Evolutionary conservation across 1,284 basidiomycete species (phyloP), one percentile per base, ranked within the genome.

Genomic region (Pholiota adiposa): DNA sequence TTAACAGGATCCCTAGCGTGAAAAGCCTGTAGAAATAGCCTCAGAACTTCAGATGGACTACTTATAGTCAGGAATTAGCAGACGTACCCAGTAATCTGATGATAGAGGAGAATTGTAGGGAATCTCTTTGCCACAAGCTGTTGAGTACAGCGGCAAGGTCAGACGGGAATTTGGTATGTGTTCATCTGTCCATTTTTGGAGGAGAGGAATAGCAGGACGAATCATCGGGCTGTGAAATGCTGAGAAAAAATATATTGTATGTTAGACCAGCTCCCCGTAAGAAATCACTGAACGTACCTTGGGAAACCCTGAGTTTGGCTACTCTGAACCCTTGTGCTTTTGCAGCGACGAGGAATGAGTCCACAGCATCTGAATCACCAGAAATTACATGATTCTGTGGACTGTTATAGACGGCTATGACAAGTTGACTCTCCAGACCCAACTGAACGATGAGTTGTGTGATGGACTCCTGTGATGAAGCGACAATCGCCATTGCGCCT

Each of bases 211-310:
- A n/a, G 56, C 46, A 18, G 55, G 18, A 7, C 63, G 60, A 38
- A 73, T 68, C 53, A 64, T 67, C 21, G 68, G 71, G 56, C 72
- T 72, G 48, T 74, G 73, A 60, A 73, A 74, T 7, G 67, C 73
- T 73, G 38, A 48, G 38, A 34, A 31, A 33, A 54, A 6, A 54
- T 4, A n/a, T 21, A 27, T 41, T 11, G n/a, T 21, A 27, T 14
- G n/a, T 21, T 38, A 3, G 2, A n/a, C 25, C n/a, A 12, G 51
- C 18, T 25, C 55, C 1, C 4, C 7, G 9, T 12, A 38, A 4
- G 27, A 23, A 9, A 29, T 27, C 44, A 14, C 27, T 5, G 2
- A 16, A 49, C 29, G 33, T 31, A 65, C 65, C 66, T 65, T 73
- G 72, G 53, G 68, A 65, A 23, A 75, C 70, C 27, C 69, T 66